Evolutionary conservation across 192 early-diverging fungal genomes (phyloP), one percentile per base, ranked within the genome.

Genomic region (Linnemannia exigua): DNA sequence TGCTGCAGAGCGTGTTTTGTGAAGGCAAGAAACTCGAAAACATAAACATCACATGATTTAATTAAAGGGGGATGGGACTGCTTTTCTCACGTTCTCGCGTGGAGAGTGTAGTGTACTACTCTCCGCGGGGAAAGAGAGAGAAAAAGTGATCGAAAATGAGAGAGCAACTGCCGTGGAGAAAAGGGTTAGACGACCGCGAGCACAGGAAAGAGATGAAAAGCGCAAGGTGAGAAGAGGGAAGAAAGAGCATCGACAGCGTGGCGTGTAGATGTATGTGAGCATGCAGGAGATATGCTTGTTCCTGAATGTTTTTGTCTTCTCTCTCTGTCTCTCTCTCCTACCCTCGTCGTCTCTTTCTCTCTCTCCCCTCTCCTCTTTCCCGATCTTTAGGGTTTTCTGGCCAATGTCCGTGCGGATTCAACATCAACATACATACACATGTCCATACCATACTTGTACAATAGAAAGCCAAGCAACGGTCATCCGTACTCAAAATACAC

Each of bases 1-100:
- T n/a, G 41, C n/a, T n/a, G 6, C 58, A 63, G 25, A n/a, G 58
- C 28, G 58, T 63, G 8, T n/a, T n/a, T 54, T 54, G 50, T 54
- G 19, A 8, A n/a, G 19, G 22, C n/a, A n/a, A n/a, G n/a, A n/a
- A n/a, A n/a, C n/a, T n/a, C n/a, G 14, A 25, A 63, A 63, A 63
- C 58, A 63, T 63, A 63, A 63, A 63, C 58, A 63, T 63, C 58
- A 63, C 58, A 25, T 63, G 58, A 63, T 12, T 63, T 63, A 31
- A 63, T 31, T 63, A 31, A 63, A 63, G 31, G 58, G 58, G 7
- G 54, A 1, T 25, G 28, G 28, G 58, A 63, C 58, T 63, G 58
- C 28, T 25, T 63, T 63, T 15, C 28, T 31, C 12, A 28, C 44
- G 7, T 15, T 2, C 58, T 63, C 58, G 54, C 54, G 58, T 63